Evolutionary conservation across 257 asterid species (phyloP).

Genomic region (Solanum bulbocastanum): DNA sequence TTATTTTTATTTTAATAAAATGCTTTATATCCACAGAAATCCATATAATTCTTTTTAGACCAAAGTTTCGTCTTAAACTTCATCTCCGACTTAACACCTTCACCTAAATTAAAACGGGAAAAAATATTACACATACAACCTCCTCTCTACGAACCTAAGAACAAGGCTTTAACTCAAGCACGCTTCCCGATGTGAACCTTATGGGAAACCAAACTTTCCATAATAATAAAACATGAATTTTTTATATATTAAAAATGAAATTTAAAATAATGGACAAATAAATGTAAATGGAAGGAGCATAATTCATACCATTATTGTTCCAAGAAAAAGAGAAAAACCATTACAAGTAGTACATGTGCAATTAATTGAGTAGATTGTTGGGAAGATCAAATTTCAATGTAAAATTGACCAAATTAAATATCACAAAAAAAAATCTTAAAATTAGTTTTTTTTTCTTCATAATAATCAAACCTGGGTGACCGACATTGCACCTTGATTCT

Average conservation of each 20-base stretch:
- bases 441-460: not conserved
- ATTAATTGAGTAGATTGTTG: not conserved
- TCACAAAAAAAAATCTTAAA: not conserved
- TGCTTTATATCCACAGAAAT: not conserved
- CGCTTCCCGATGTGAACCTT: not conserved
- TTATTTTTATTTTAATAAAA: no score
- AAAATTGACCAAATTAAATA: not conserved
- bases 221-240: no score
- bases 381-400: not conserved
- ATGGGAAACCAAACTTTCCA: not conserved
- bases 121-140: not conserved
- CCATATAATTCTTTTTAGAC: not conserved
- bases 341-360: not conserved
- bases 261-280: no score
- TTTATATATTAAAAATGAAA: no score
- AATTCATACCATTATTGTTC: not conserved
- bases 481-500: not conserved
- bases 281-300: no score
- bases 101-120: rapidly evolving
- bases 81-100: not conserved
- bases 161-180: not conserved
- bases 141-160: not conserved
- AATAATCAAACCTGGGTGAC: not conserved
- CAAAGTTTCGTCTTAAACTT: not conserved
- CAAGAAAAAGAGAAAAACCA: not conserved